Evolutionary conservation across 169 alveolate genomes (phyloP).

Genomic region (Cryptosporidium andersoni): DNA sequence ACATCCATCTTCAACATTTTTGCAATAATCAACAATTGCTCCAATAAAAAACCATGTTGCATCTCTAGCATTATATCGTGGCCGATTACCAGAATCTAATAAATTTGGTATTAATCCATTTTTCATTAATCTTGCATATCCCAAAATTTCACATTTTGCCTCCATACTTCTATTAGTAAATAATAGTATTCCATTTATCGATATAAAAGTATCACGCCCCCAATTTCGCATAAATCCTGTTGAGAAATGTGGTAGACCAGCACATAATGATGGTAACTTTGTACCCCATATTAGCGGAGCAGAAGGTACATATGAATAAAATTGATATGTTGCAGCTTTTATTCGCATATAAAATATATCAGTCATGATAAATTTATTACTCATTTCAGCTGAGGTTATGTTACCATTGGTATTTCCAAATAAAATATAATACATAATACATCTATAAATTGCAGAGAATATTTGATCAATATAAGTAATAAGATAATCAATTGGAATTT

Average conservation of each 20-base stretch:
- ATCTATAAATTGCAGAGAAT: constrained; percentile 62
- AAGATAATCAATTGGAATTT: constrained; percentile 44
- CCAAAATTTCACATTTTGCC: constrained; percentile 76
- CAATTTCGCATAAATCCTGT: constrained; percentile 92
- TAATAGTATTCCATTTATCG: constrained; percentile 87
- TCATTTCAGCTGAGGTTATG: constrained; percentile 3
- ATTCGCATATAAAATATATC: constrained; percentile 52
- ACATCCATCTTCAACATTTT: constrained; percentile 81
- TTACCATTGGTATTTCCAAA: not conserved
- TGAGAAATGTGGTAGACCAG: constrained; percentile 93
- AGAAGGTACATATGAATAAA: constrained; percentile 80
- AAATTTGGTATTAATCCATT: constrained; percentile 94
- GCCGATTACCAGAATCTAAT: constrained; percentile 88
- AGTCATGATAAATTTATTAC: constrained; percentile 13
- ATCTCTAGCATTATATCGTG: constrained; percentile 94
- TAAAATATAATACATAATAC: constrained; percentile 26
- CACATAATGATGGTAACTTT: constrained; percentile 81
- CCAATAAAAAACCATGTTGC: constrained; percentile 94
- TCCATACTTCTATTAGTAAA: constrained; percentile 76
- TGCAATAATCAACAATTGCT: constrained; percentile 86
- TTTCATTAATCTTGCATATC: constrained; percentile 89
- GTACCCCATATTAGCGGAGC: constrained; percentile 74
- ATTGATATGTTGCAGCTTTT: constrained; percentile 74
- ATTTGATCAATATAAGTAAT: constrained; percentile 37
- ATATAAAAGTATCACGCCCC: constrained; percentile 96